Percentiles rank a stretch among this genome's conserved stretches.
Conservation (phyloP, 352 stramenopile genomes). For the Aphanomyces cochlioides region DNA sequence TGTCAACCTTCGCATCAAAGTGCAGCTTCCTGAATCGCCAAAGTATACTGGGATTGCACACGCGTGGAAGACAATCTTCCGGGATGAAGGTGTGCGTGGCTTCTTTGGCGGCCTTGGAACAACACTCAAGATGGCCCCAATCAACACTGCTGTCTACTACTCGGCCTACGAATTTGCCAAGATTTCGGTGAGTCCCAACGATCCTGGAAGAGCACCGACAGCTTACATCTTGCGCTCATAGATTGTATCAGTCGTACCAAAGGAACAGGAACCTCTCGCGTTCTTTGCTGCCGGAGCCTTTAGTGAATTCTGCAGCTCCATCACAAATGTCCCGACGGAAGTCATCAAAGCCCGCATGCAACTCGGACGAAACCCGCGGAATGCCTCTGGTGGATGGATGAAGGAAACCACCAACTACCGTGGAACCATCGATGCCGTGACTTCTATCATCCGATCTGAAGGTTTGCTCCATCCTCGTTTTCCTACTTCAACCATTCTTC, state of each 20-base stretch:
- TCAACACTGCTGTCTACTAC: slow-evolving; percentile 74
- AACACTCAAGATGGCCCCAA: slow-evolving; percentile 66
- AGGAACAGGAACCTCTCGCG: slow-evolving; percentile 51
- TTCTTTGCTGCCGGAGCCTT: slow-evolving; percentile 65
- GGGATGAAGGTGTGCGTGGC: slow-evolving; percentile 66
- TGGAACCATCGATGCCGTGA: slow-evolving; percentile 52
- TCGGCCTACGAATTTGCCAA: slow-evolving; percentile 78
- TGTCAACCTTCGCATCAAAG: slow-evolving; percentile 82
- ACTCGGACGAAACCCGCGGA: slow-evolving; percentile 63
- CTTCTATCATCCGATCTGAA: slow-evolving; percentile 60
- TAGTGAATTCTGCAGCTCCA: slow-evolving; percentile 66
- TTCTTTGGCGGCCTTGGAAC: slow-evolving; percentile 70
- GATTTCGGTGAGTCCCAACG: slow-evolving; percentile 23
- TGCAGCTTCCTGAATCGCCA: slow-evolving; percentile 47
- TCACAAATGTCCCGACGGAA: slow-evolving; percentile 67
- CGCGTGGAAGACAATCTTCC: slow-evolving; percentile 57
- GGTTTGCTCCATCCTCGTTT: slow-evolving; percentile 35
- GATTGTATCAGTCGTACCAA: slow-evolving; percentile 33
- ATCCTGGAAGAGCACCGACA: slow-evolving; percentile 33
- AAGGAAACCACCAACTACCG: slow-evolving; percentile 73
- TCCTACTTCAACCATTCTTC: not conserved
- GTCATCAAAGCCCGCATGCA: slow-evolving; percentile 80
- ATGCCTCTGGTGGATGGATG: slow-evolving; percentile 60
- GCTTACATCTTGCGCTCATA: not conserved
- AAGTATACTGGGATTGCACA: slow-evolving; percentile 67